Evolutionary conservation across 23 red algal genomes (phyloP), one percentile per base, ranked within the genome.

Genomic region (Cyanidioschyzon merolae): DNA sequence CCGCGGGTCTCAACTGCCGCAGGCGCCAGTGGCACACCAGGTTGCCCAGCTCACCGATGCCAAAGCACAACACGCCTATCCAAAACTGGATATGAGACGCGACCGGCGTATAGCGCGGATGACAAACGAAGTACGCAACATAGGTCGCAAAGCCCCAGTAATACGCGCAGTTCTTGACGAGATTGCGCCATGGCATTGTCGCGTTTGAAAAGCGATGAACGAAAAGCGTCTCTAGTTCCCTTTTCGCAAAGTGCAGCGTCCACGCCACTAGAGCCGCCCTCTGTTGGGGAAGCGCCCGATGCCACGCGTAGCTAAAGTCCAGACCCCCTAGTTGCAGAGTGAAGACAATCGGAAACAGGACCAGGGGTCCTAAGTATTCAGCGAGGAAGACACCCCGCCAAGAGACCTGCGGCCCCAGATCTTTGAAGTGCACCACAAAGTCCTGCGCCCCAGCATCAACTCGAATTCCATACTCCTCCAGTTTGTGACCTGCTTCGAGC

Each of bases 161-260:
- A 77, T 96, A 96, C 2, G 41, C 37, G 41, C 78, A 96, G 59
- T 96, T 96, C 57, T 96, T 96, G 58, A 86, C 57, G 31, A 96
- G 68, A 74, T 96, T 96, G n/a, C 40, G 37, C 74, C 85, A 78
- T 2, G 92, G 92, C 92, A 96, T 96, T n/a, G 92, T 96, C 26
- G 92, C 83, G 59, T 96, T 83, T n/a, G 87, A 90, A 77, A 96
- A 96, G 39, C 88, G 87, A 50, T 96, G 92, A n/a, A 96, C 76
- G 35, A 96, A 90, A 12, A 96, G 80, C 24, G 92, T 96, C 75
- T 96, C 92, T 32, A 96, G 76, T 76, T 90, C 86, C 12, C 92
- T 75, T 77, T 96, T 96, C 0, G 58, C 80, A 76, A 86, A 96
- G 81, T 96, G 92, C 37, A 85, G 58, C n/a, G 58, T 75, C 87